Conservation (phyloP, 495 filamentous ascomycete genomes). For the Pyrenula massariospora region DNA sequence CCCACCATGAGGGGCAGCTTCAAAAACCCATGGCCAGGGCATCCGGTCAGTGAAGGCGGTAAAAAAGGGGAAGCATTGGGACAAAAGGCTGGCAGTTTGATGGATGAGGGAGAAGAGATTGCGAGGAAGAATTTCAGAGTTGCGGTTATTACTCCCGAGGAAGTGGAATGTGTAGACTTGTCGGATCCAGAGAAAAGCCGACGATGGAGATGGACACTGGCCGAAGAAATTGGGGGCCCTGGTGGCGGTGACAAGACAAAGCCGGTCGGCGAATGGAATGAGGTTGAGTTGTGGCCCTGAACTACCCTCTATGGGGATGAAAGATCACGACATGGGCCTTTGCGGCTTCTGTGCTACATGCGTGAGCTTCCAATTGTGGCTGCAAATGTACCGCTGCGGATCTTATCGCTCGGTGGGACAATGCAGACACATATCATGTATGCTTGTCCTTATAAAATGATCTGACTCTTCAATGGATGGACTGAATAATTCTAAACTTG, state of each 20-base stretch:
- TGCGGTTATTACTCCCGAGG: conserved; percentile 66
- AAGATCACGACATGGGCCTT: too few species aligned
- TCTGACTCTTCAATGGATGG: too few species aligned
- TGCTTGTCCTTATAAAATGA: too few species aligned
- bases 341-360: too few species aligned
- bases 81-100: conserved; percentile 54
- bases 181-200: conserved; percentile 48
- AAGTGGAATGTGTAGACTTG: conserved; percentile 70
- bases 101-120: conserved; percentile 36
- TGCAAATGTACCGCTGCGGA: too few species aligned
- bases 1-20: conserved; percentile 70
- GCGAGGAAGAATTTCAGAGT: conserved; percentile 77
- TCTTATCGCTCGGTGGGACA: too few species aligned
- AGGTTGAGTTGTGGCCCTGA: conserved; percentile 80
- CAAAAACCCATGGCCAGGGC: conserved; percentile 63
- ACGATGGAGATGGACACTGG: conserved; percentile 56
- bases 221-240: conserved; percentile 9
- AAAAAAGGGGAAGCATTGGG: conserved; percentile 41
- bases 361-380: too few species aligned
- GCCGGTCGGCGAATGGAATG: conserved; percentile 49
- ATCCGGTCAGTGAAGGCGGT: conserved; percentile 31
- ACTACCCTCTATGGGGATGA: too few species aligned
- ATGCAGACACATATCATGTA: too few species aligned
- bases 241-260: conserved; percentile 18
- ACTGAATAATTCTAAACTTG: too few species aligned